Percentiles rank a stretch among this genome's conserved stretches.
phyloP scores from a whole-genome alignment of 2,329 filamentous ascomycete genomes.

The Alternaria brassicicola region DNA sequence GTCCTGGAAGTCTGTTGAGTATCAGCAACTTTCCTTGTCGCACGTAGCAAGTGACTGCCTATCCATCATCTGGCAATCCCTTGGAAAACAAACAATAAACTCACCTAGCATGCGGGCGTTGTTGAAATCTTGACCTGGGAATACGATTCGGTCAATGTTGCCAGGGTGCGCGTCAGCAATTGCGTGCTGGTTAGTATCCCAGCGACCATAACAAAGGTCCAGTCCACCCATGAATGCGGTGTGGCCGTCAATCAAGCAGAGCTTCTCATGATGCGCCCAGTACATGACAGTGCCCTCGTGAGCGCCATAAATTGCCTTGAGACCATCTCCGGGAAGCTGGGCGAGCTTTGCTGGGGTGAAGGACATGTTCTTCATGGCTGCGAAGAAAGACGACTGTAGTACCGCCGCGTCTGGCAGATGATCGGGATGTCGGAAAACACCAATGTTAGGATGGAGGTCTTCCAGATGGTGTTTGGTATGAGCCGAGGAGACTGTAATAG shows the following conservation, averaged over 20 bases:
- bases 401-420: constrained; percentile 77
- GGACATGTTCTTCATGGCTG: constrained; percentile 62
- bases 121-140: constrained; percentile 92
- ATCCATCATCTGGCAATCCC: background rate
- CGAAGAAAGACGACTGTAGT: constrained; percentile 63
- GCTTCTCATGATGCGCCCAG: constrained; percentile 94
- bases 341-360: constrained; percentile 62
- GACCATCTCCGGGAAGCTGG: constrained; percentile 71
- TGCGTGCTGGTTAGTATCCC: constrained; percentile 84
- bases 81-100: background rate
- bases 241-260: constrained; percentile 79
- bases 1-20: constrained; percentile 67
- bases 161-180: constrained; percentile 84
- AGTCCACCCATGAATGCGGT: constrained; percentile 90
- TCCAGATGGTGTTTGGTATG: constrained; percentile 85
- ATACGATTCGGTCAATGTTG: constrained; percentile 76
- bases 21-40: constrained; percentile 19
- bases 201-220: constrained; percentile 85
- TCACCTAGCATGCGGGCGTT: constrained; percentile 80
- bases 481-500: constrained; percentile 63
- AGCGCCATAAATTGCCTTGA: constrained; percentile 82
- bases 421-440: constrained; percentile 89
- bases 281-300: constrained; percentile 82
- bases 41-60: background rate
- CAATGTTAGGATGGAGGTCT: constrained; percentile 79